Evolutionary conservation across 768 basidiomycete species (phyloP), one percentile per base, ranked within the genome.

Genomic region (Antrodiella citrinella): DNA sequence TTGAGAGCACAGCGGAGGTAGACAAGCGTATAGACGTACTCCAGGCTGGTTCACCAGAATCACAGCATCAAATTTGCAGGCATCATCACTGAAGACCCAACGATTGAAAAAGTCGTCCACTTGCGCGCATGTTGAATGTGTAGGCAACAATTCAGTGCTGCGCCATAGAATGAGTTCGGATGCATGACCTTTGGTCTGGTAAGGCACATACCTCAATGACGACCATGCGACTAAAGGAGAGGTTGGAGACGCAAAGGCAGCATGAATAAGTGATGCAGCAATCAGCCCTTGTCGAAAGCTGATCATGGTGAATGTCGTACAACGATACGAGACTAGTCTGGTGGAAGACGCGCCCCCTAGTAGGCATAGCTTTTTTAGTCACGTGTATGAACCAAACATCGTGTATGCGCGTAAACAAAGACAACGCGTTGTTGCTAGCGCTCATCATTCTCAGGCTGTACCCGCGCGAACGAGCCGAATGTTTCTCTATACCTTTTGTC

Each of bases 211-310:
- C 86, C 71, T 73, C 41, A 75, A 69, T 20, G 84, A 85, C 1
- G 86, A 79, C 86, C 88, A 90, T 10, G 78, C 77, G 2, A 90
- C 64, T 12, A 89, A 60, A 7, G 87, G 87, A 4, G 70, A 63
- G 0, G 85, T 84, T 50, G 80, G 76, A 65, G 78, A 86, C 3
- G 82, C 84, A 24, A 75, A 59, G 2, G 69, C 77, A 4, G 74
- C 60, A 4, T 72, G 70, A 43, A 43, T 43, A 18, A 43, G 41
- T 9, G 30, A 35, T 15, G 30, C 15, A 15, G 15, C 30, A 35
- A 35, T 35, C 30, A 35, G 15, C 7, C 30, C 30, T 7, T 35
- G 30, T 35, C 15, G 30, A 35, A 35, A 35, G 7, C 7, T 15
- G 30, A 35, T 15, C 30, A 35, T 35, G 7, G 7, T 35, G 30